Percentiles rank a stretch among this genome's conserved stretches.
These are phyloP conservation scores for Albatrellus ellisii DNA, from an alignment of 768 basidiomycete genomes.

Conservation along the genomic window DNA sequence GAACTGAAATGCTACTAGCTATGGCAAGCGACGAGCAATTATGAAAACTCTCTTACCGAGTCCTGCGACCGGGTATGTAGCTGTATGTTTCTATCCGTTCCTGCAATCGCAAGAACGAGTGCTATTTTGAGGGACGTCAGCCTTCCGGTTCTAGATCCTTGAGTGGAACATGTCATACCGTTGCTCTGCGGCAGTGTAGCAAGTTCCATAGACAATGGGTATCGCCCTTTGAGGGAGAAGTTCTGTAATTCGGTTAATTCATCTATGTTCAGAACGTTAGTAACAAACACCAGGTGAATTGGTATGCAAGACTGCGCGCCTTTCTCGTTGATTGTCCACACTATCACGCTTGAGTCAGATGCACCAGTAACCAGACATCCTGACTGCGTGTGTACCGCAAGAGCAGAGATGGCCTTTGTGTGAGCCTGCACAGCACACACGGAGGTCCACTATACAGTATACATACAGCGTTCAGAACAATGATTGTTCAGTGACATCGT, in stretches of 20 bases:
- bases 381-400: conserved; percentile 31
- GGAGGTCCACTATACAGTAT: conserved; percentile 40
- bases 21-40: conserved; percentile 1
- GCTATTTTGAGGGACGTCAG: conserved; percentile 23
- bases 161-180: not conserved
- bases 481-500: conserved; percentile 13
- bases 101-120: conserved; percentile 64
- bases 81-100: conserved; percentile 71
- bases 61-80: conserved; percentile 61
- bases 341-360: conserved; percentile 68
- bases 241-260: not conserved
- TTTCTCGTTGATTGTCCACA: conserved; percentile 43
- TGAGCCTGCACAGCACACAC: conserved; percentile 43
- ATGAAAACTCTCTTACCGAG: conserved; percentile 25
- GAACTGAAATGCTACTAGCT: conserved; percentile 29
- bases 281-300: not conserved
- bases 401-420: conserved; percentile 49
- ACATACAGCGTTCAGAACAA: conserved; percentile 4
- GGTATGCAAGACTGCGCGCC: conserved; percentile 16
- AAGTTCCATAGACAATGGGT: not conserved
- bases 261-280: not conserved
- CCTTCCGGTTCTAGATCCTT: not conserved
- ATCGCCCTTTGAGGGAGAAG: not conserved
- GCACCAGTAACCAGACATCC: conserved; percentile 58
- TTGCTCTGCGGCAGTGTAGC: not conserved